Conservation (phyloP, 2,329 filamentous ascomycete genomes). For the Exophiala alcalophila region DNA sequence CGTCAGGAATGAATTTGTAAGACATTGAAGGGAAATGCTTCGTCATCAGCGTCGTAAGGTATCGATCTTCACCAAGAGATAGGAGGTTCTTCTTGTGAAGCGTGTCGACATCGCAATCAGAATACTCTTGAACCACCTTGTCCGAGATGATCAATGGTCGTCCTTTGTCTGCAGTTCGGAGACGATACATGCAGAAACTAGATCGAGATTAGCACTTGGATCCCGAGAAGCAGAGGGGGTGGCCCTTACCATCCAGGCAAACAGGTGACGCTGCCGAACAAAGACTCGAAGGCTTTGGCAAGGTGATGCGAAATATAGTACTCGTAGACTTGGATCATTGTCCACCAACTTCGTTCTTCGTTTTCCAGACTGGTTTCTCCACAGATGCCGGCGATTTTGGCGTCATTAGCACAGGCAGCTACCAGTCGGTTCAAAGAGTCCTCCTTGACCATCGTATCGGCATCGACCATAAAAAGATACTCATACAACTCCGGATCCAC, state of each 20-base stretch:
- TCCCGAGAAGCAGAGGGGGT: not conserved
- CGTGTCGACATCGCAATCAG: constrained; percentile 84
- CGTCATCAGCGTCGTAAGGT: constrained; percentile 94
- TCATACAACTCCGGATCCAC: constrained; percentile 97
- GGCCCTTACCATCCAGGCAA: constrained; percentile 89
- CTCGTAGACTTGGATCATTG: constrained; percentile 99
- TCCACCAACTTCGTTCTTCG: constrained; percentile 94
- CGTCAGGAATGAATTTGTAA: constrained; percentile 93
- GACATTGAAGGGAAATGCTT: constrained; percentile 95
- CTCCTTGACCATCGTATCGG: constrained; percentile 89
- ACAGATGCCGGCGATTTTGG: constrained; percentile 95
- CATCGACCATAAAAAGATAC: constrained; percentile 95
- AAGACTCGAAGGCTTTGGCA: constrained; percentile 93
- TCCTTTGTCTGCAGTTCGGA: constrained; percentile 89
- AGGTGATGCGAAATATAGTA: constrained; percentile 99
- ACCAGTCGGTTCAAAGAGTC: constrained; percentile 92
- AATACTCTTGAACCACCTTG: constrained; percentile 81
- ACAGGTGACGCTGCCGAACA: constrained; percentile 98
- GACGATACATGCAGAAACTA: constrained; percentile 98
- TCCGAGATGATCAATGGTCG: constrained; percentile 93
- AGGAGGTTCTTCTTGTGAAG: constrained; percentile 92
- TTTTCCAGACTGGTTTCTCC: constrained; percentile 96
- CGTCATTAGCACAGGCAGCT: constrained; percentile 86
- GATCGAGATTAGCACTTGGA: constrained; percentile 39
- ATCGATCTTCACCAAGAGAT: constrained; percentile 94